phyloP scores from a whole-genome alignment of 768 basidiomycete genomes.

The Infundibulicybe gibba region DNA sequence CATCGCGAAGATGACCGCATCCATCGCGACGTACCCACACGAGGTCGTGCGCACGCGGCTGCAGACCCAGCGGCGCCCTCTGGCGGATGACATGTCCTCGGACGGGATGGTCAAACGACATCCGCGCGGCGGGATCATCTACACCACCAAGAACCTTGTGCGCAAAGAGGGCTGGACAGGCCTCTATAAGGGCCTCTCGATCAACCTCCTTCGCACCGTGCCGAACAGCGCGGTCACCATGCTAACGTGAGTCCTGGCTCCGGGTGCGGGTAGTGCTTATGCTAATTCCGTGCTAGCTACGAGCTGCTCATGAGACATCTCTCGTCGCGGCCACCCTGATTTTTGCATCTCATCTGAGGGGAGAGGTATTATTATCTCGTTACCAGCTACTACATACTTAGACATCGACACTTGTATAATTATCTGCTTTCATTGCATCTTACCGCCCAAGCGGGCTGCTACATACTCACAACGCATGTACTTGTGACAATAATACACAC shows the following conservation, averaged over 20 bases:
- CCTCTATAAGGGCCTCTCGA: conserved; percentile 90
- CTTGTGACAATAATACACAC: no score
- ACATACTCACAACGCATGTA: no score
- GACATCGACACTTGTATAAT: no score
- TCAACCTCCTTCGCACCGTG: conserved; percentile 92
- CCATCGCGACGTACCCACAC: conserved; percentile 94
- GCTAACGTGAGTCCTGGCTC: conserved; percentile 63
- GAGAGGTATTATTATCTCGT: not conserved
- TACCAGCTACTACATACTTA: no score
- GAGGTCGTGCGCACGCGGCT: conserved; percentile 98
- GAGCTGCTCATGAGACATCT: conserved; percentile 55
- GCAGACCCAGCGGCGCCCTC: conserved; percentile 76
- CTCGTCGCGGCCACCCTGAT: conserved; percentile 25
- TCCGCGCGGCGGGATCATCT: conserved; percentile 61
- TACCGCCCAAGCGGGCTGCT: no score
- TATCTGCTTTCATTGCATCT: no score
- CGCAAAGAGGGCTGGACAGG: conserved; percentile 84
- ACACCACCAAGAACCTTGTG: conserved; percentile 71
- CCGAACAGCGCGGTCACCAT: conserved; percentile 96
- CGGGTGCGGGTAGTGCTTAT: not conserved
- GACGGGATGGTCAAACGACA: conserved; percentile 59
- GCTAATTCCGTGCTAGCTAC: conserved; percentile 28
- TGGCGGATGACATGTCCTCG: conserved; percentile 55
- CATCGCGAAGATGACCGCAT: conserved; percentile 94
- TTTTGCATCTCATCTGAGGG: not conserved